These are phyloP conservation scores for Solanum medicagineum DNA, from an alignment of 257 asterid genomes.

Conservation along the genomic window DNA sequence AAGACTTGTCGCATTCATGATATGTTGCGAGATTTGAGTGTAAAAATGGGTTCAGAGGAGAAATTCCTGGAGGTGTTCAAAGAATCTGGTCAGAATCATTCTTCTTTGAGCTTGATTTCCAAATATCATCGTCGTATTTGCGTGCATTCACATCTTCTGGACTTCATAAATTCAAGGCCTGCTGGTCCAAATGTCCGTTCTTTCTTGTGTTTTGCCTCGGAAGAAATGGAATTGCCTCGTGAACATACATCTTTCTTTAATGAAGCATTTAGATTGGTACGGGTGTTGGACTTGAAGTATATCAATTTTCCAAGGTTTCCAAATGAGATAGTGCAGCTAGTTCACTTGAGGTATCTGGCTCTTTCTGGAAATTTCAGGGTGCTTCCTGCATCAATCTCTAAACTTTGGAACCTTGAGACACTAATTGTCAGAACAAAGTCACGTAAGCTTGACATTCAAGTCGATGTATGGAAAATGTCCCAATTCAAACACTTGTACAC, in stretches of 20 bases:
- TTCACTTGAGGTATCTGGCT: slow-evolving; percentile 24
- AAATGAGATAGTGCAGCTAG: slow-evolving; percentile 18
- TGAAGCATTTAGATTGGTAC: slow-evolving; percentile 21
- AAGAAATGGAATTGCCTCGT: slow-evolving; percentile 13
- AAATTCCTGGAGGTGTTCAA: slow-evolving; percentile 20
- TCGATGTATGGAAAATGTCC: slow-evolving; percentile 29
- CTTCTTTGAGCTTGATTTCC: not conserved
- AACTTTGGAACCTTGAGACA: slow-evolving; percentile 35
- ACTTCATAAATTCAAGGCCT: slow-evolving; percentile 22
- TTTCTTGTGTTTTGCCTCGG: slow-evolving; percentile 19
- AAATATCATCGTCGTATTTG: slow-evolving; percentile 23
- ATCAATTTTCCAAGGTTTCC: slow-evolving; percentile 21
- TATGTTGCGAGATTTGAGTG: slow-evolving; percentile 20
- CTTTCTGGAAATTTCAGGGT: slow-evolving; percentile 21
- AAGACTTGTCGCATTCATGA: slow-evolving; percentile 18
- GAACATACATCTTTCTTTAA: slow-evolving; percentile 16
- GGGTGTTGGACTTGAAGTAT: slow-evolving; percentile 22
- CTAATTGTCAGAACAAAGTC: slow-evolving; percentile 16
- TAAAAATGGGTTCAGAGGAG: slow-evolving; percentile 13
- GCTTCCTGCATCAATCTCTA: slow-evolving; percentile 25
- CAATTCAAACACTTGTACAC: slow-evolving; percentile 30
- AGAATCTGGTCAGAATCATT: not conserved
- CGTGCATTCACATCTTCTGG: slow-evolving; percentile 19
- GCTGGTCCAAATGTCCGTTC: slow-evolving; percentile 24
- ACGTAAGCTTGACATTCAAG: slow-evolving; percentile 17